Conservation (phyloP, 2,329 filamentous ascomycete genomes). For the Thielaviopsis punctulata region DNA sequence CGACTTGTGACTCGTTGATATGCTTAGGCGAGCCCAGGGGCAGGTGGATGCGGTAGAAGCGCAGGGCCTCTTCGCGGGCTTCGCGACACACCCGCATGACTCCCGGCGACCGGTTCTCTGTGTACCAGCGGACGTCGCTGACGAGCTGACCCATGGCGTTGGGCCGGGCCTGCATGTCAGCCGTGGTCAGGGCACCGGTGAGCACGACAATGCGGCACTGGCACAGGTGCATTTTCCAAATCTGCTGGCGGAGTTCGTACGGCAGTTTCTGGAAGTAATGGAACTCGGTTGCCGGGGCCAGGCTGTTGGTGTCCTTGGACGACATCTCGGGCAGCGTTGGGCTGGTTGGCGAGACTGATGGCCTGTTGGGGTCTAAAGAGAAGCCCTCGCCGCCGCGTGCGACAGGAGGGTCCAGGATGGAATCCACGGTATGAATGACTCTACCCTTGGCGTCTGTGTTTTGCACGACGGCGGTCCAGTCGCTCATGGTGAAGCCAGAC, state of each 20-base stretch:
- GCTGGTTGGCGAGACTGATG: too few relatives aligned
- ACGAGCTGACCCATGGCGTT: slow-evolving; percentile 11
- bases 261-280: slow-evolving; percentile 12
- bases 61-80: slow-evolving; percentile 11
- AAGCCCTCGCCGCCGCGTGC: background rate
- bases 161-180: background rate
- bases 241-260: slow-evolving; percentile 12
- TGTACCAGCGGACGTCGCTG: slow-evolving; percentile 13
- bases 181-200: slow-evolving; percentile 4
- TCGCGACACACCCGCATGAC: slow-evolving; percentile 13
- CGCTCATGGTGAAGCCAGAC: background rate
- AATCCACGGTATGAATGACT: background rate
- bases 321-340: background rate
- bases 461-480: slow-evolving; percentile 1
- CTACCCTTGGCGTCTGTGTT: background rate
- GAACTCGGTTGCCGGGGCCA: slow-evolving; percentile 2
- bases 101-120: slow-evolving; percentile 13
- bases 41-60: slow-evolving; percentile 14
- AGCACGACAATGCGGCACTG: slow-evolving; percentile 13
- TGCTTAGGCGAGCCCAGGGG: slow-evolving; percentile 8
- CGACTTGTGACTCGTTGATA: background rate
- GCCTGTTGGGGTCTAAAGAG: too few relatives aligned
- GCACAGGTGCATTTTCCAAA: slow-evolving; percentile 13
- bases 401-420: background rate
- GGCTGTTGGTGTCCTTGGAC: background rate